Base-by-base conservation (phyloP, 768 basidiomycete species). In the Phaffia tasmanica region DNA sequence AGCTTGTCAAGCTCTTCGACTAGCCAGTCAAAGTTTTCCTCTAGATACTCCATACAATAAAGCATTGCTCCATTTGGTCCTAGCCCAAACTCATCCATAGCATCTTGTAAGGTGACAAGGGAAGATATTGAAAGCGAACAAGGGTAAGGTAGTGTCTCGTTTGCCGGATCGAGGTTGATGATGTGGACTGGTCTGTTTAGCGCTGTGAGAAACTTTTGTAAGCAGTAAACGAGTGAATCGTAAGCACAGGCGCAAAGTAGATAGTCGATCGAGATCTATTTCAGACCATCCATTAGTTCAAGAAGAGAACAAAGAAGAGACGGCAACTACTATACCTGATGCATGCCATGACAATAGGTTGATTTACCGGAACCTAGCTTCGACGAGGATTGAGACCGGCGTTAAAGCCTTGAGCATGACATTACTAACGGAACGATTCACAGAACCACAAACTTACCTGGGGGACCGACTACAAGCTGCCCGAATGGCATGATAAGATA, bases 61-160 rank as follows among this genome's bases (percentile, higher is more conserved):
- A 98, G 77, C 86, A 97, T 89, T 7, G 84, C 94, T 18, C 95
- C 95, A 71, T 99, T 99, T 0, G 95, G 95, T 0, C 95, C 95
- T 1, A 99, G 81, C 0, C 83, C 83, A 71, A 86, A 83, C 62
- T 85, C 83, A 16, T 84, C 77, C 93, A 97, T 95, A 21, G 84
- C 90, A 71, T 90, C 87, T 57, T 86, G 79, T 48, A 98, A 83
- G 0, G 86, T 90, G 75, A 99, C 88, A 63, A 98, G 82, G 0
- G 83, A 83, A 0, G 87, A 81, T 60, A 98, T 87, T 74, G 88
- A 84, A 74, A 99, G 80, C 0, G 87, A 84, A 74, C 90, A 94
- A 32, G 91, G 91, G 77, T 98, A 99, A 27, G 90, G 86, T 32
- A 93, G 86, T 66, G 81, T 79, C 65, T 88, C 85, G 73, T 94